A percentile compares a stretch with the other conserved stretches of the same genome.
Evolutionary conservation across 2,329 filamentous ascomycete genomes (phyloP).

Genomic region (Truncatella angustata): DNA sequence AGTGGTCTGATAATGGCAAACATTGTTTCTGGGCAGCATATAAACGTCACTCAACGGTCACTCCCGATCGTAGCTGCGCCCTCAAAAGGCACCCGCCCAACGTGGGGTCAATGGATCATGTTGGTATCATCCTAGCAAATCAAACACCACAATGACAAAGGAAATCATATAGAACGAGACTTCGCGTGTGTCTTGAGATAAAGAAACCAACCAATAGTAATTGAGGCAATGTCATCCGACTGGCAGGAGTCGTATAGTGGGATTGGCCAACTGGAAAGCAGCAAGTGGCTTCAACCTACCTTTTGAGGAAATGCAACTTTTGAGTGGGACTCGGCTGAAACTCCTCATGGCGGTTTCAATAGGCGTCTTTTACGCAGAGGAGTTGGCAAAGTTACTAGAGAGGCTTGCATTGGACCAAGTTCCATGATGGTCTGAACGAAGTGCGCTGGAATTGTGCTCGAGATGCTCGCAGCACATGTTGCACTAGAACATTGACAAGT

Average conservation of each 20-base stretch:
- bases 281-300: slow-evolving; percentile 2
- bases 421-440: too few relatives aligned
- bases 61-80: not conserved
- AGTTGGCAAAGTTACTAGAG: too few relatives aligned
- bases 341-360: too few relatives aligned
- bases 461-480: too few relatives aligned
- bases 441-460: too few relatives aligned
- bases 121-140: slow-evolving; percentile 2
- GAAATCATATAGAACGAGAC: not conserved
- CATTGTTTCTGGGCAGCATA: not conserved
- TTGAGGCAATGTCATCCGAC: slow-evolving; percentile 5
- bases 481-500: too few relatives aligned
- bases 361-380: too few relatives aligned
- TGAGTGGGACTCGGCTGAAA: too few relatives aligned
- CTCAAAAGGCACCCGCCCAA: not conserved
- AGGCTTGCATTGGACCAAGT: too few relatives aligned
- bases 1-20: slow-evolving; percentile 11
- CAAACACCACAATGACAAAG: slow-evolving; percentile 1
- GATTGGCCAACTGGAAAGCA: slow-evolving; percentile 8
- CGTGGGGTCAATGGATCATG: slow-evolving; percentile 6
- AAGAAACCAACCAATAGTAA: slow-evolving; percentile 8
- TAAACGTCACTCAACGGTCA: slow-evolving; percentile 2
- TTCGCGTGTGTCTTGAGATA: too few relatives aligned
- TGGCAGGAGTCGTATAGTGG: not conserved
- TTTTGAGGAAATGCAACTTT: not conserved